Evolutionary conservation across 2,329 filamentous ascomycete genomes (phyloP).

Genomic region (Exophiala aquamarina): DNA sequence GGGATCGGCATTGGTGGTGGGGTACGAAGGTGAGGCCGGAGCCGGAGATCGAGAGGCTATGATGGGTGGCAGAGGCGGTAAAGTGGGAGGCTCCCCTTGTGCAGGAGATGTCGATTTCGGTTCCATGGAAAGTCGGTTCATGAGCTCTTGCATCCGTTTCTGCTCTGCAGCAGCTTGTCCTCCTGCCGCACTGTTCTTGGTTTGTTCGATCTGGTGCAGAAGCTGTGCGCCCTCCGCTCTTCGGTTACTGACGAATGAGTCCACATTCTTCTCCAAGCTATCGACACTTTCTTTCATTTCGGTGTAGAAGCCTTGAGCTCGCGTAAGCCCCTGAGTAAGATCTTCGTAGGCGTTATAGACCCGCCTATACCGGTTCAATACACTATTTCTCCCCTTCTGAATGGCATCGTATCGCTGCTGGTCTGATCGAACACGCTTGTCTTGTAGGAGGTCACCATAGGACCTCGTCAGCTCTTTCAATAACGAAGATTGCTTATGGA

Average conservation of each 20-base stretch:
- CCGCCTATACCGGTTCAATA: conserved; percentile 84
- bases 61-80: conserved; percentile 35
- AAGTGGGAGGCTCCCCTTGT: conserved; percentile 43
- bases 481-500: conserved; percentile 88
- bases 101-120: conserved; percentile 46
- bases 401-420: conserved; percentile 93
- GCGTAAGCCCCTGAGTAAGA: conserved; percentile 77
- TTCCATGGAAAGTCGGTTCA: conserved; percentile 94
- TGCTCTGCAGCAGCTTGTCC: conserved; percentile 75
- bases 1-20: conserved; percentile 27
- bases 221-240: conserved; percentile 88
- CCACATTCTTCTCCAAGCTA: conserved; percentile 91
- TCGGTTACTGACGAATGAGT: conserved; percentile 93
- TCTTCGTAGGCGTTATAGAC: conserved; percentile 92
- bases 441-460: conserved; percentile 85
- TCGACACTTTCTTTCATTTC: conserved; percentile 96
- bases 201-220: conserved; percentile 81
- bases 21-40: conserved; percentile 23
- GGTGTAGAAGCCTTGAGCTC: conserved; percentile 88
- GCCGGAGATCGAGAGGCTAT: conserved; percentile 19
- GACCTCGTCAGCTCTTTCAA: conserved; percentile 91
- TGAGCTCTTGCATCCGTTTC: conserved; percentile 80
- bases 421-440: conserved; percentile 89
- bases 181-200: conserved; percentile 61
- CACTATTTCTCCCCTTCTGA: conserved; percentile 75